phyloP scores from a whole-genome alignment of 2,329 filamentous ascomycete genomes.

The Arthrobotrys entomopaga region DNA sequence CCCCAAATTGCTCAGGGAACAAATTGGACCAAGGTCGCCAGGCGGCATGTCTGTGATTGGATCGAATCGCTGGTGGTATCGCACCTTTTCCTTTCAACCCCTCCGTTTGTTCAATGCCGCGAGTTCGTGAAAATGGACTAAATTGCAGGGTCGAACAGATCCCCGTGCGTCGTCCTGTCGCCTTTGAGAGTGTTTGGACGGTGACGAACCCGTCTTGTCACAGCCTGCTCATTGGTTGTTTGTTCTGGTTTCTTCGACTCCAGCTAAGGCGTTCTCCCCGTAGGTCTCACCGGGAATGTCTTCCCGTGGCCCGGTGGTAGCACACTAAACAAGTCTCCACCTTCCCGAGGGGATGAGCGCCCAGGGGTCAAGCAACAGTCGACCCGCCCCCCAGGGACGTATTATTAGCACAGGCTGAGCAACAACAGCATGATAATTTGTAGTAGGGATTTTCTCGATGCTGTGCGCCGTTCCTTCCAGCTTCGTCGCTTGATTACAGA shows the following conservation, averaged over 20 bases:
- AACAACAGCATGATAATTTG: slow-evolving; percentile 33
- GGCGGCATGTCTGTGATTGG: slow-evolving; percentile 12
- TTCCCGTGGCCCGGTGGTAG: not conserved
- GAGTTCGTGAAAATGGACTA: slow-evolving; percentile 32
- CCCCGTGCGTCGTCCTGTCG: slow-evolving; percentile 23
- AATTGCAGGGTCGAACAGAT: slow-evolving; percentile 44
- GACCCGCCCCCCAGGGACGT: slow-evolving; percentile 20
- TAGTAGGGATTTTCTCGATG: slow-evolving; percentile 51
- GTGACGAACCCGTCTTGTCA: slow-evolving; percentile 7
- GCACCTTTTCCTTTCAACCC: slow-evolving; percentile 8
- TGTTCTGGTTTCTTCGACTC: slow-evolving; percentile 18
- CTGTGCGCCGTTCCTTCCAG: slow-evolving; percentile 35
- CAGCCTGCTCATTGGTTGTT: slow-evolving; percentile 38
- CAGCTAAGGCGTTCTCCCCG: slow-evolving; percentile 33
- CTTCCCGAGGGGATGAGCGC: not conserved
- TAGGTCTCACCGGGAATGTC: slow-evolving; percentile 7
- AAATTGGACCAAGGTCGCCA: slow-evolving; percentile 2
- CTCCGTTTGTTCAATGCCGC: not conserved
- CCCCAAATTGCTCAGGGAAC: slow-evolving; percentile 47
- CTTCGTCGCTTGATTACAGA: slow-evolving; percentile 49
- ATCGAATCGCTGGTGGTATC: too few species aligned
- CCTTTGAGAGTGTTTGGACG: slow-evolving; percentile 40
- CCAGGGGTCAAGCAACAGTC: slow-evolving; percentile 4
- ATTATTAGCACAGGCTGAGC: slow-evolving; percentile 55
- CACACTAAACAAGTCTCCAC: too few species aligned